A percentile compares a stretch with the other conserved stretches of the same genome.
phyloP scores from a whole-genome alignment of 441 rosid genomes.

The Viola pubescens region DNA sequence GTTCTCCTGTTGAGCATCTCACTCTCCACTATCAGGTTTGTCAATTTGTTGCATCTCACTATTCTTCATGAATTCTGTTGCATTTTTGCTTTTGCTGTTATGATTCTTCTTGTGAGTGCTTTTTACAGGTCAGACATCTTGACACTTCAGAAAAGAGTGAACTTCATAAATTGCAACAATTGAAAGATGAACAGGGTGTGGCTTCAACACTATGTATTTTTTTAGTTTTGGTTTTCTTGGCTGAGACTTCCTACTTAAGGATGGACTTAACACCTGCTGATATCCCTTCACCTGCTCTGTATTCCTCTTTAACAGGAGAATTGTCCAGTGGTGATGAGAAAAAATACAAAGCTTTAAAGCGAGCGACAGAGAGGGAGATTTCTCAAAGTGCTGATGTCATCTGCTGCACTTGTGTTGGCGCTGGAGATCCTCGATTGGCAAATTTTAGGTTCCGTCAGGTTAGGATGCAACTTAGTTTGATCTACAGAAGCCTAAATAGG shows the following conservation, averaged over 20 bases:
- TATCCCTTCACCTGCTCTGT: constrained; percentile 4
- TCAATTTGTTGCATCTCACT: constrained; percentile 9
- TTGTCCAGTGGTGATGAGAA: constrained; percentile 98
- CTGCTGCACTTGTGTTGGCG: constrained; percentile 99
- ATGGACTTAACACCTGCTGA: neutral
- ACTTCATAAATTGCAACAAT: constrained; percentile 89
- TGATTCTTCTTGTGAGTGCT: constrained; percentile 18
- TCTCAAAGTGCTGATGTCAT: constrained; percentile 99
- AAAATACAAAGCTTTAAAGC: constrained; percentile 90
- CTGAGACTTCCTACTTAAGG: neutral
- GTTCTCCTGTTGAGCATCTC: constrained; percentile 98
- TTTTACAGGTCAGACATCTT: constrained; percentile 85
- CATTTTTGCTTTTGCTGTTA: neutral
- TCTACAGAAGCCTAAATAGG: neutral
- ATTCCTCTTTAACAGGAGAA: constrained; percentile 53
- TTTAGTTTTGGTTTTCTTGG: neutral
- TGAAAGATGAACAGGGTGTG: constrained; percentile 99
- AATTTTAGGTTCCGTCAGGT: constrained; percentile 99
- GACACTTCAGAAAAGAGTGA: constrained; percentile 99
- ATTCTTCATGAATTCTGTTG: neutral
- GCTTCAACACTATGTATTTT: constrained; percentile 1
- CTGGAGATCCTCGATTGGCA: constrained; percentile 94
- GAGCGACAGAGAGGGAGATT: constrained; percentile 95
- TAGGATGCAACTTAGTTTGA: constrained; percentile 10
- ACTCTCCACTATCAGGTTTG: constrained; percentile 99